A percentile compares a stretch with the other conserved stretches of the same genome.
These are phyloP conservation scores for Volvariella volvacea DNA, from an alignment of 1,284 basidiomycete species.

Conservation along the genomic window DNA sequence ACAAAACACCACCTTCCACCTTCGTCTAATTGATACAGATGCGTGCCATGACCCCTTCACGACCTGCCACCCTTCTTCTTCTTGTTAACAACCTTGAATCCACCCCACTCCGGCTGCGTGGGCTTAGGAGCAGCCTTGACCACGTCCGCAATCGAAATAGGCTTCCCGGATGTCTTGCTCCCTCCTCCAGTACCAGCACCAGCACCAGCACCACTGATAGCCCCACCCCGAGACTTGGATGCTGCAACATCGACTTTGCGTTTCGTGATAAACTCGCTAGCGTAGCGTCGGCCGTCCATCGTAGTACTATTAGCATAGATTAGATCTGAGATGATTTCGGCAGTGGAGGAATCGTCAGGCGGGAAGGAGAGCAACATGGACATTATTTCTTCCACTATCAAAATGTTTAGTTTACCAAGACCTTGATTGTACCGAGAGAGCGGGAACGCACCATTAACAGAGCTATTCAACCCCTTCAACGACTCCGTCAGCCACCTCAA, in stretches of 20 bases:
- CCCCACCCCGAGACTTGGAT: conserved; percentile 34
- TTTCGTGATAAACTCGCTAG: conserved; percentile 82
- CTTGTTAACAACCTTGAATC: conserved; percentile 92
- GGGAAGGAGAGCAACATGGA: conserved; percentile 90
- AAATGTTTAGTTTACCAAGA: conserved; percentile 8
- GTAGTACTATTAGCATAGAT: conserved; percentile 94
- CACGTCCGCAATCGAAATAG: conserved; percentile 76
- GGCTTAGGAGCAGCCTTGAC: conserved; percentile 85
- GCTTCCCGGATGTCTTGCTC: conserved; percentile 39
- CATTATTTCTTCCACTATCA: conserved; percentile 85
- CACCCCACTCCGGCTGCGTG: conserved; percentile 71
- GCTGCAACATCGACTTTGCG: conserved; percentile 73
- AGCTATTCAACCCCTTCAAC: conserved; percentile 77
- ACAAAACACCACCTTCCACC: no score
- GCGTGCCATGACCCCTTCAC: conserved; percentile 16
- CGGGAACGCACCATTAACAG: conserved; percentile 64
- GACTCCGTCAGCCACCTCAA: conserved; percentile 88
- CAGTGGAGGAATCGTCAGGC: conserved; percentile 72
- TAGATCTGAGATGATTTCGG: conserved; percentile 87
- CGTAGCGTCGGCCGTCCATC: conserved; percentile 91
- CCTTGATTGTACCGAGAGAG: no score
- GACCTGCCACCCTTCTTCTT: conserved; percentile 63
- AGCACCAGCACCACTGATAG: no score
- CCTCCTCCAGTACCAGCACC: conserved; percentile 21
- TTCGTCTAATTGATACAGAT: no score